phyloP scores from a whole-genome alignment of 768 basidiomycete genomes.

The Galerina marginata region DNA sequence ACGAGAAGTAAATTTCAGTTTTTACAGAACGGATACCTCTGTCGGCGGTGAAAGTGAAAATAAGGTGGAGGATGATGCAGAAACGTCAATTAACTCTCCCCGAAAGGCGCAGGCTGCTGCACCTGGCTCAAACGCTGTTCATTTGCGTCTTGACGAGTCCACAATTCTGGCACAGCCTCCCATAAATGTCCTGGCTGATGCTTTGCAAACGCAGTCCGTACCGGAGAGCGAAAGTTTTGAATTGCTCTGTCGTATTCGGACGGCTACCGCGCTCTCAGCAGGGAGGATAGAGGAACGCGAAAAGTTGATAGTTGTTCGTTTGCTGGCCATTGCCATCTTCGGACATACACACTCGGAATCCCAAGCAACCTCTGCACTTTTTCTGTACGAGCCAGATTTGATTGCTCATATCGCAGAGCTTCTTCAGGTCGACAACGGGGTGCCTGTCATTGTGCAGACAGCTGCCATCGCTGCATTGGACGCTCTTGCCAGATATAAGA shows the following conservation, averaged over 20 bases:
- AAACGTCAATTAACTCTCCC: conserved; percentile 48
- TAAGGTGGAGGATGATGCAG: conserved; percentile 52
- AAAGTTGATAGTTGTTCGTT: conserved; percentile 80
- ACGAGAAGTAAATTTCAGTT: conserved; percentile 80
- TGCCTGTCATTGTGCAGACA: conserved; percentile 77
- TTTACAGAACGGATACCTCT: conserved; percentile 67
- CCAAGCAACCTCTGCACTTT: conserved; percentile 79
- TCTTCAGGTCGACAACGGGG: conserved; percentile 76
- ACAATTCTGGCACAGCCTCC: conserved; percentile 63
- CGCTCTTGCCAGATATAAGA: conserved; percentile 84
- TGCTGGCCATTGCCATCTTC: conserved; percentile 90
- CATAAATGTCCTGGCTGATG: conserved; percentile 81
- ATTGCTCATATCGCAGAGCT: conserved; percentile 89
- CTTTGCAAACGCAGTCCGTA: conserved; percentile 67
- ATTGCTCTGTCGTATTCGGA: conserved; percentile 83
- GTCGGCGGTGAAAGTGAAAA: conserved; percentile 48
- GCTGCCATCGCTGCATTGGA: conserved; percentile 91
- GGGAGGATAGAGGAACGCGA: conserved; percentile 68
- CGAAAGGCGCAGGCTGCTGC: conserved; percentile 43
- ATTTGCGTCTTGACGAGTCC: conserved; percentile 65
- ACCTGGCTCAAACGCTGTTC: conserved; percentile 55
- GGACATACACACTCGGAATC: conserved; percentile 85
- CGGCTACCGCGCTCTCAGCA: conserved; percentile 70
- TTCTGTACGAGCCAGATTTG: conserved; percentile 94
- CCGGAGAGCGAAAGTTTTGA: conserved; percentile 89